phyloP scores from a whole-genome alignment of 495 filamentous ascomycete species.

The Neurospora hispaniola region DNA sequence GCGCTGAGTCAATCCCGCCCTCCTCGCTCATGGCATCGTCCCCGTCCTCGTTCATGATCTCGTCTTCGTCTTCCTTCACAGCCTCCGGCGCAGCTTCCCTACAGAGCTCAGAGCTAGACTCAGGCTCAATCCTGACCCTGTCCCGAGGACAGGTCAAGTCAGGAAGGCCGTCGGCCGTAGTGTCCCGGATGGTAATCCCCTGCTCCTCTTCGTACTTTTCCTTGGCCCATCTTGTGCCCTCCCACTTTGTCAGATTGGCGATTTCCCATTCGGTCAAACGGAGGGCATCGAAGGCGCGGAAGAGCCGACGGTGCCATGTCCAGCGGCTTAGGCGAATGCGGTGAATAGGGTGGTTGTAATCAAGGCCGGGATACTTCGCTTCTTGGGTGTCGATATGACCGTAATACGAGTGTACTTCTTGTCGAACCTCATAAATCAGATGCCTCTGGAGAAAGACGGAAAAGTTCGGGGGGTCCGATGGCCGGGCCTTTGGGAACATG shows the following conservation, averaged over 20 bases:
- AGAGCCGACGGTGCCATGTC: constrained; percentile 69
- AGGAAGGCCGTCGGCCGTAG: constrained; percentile 58
- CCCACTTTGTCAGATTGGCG: constrained; percentile 72
- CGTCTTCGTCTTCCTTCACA: constrained; percentile 3
- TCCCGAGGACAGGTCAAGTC: constrained; percentile 41
- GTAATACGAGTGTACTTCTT: constrained; percentile 78
- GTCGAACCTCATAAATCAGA: constrained; percentile 80
- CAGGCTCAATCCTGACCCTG: constrained; percentile 26
- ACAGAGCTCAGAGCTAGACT: constrained; percentile 3
- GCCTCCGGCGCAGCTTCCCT: neutral
- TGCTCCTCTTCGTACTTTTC: constrained; percentile 75
- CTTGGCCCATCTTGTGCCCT: constrained; percentile 85
- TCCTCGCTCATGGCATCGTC: constrained; percentile 48
- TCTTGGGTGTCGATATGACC: constrained; percentile 75
- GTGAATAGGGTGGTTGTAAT: constrained; percentile 73
- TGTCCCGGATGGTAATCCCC: constrained; percentile 61
- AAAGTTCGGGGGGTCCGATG: constrained; percentile 42
- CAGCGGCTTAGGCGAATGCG: constrained; percentile 75
- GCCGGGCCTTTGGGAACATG: constrained; percentile 43
- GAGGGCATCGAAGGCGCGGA: constrained; percentile 71
- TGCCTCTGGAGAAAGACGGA: constrained; percentile 43
- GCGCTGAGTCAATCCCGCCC: constrained; percentile 40
- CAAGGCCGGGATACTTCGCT: constrained; percentile 82
- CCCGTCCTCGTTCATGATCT: constrained; percentile 27
- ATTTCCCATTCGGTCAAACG: constrained; percentile 71